Evolutionary conservation across 495 filamentous ascomycete genomes (phyloP), one percentile per base, ranked within the genome.

Genomic region (Massariosphaeria phaeospora): DNA sequence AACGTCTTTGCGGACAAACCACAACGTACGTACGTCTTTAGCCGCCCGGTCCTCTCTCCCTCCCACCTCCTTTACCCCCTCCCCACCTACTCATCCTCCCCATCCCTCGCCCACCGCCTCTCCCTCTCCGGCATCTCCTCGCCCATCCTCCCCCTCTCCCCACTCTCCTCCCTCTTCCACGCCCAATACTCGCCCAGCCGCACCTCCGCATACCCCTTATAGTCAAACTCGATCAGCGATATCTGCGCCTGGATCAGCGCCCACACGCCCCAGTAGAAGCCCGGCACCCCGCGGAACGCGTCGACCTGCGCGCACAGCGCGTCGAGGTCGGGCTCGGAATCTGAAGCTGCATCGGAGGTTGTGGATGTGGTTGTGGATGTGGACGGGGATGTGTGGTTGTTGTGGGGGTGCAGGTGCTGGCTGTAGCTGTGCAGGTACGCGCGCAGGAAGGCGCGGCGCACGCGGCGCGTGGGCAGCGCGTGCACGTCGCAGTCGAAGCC

Each of bases 171-270:
- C 11, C 75, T 82, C 54, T 88, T 84, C 93, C 93, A 99, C n/a
- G 83, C 89, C 77, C 84, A 95, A 70, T 96, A 99, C 73, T 99
- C 93, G 33, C 86, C 86, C 8, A 99, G 73, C 50, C 94, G 77
- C 3, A 84, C 66, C 67, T 96, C 88, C 20, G 91, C 94, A 70
- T 97, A 99, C 21, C 79, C 77, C 30, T 88, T 88, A 62, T 97
- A 99, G 70, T 99, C 90, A 64, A 99, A 99, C 67, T 97, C 89
- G 59, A 99, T 97, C 52, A 91, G 82, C 3, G 86, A 91, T 58
- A 99, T 97, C 15, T 82, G 87, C 1, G 90, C 88, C 73, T 99
- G 94, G 63, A 99, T 96, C 43, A 97, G 76, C 8, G 89, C 87
- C 94, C 94, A 97, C 42, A 96, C 86, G 20, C 93, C 94, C 89